A percentile compares a stretch with the other conserved stretches of the same genome.
Conservation (phyloP, 441 rosid species). For the Macaranga tanarius region DNA sequence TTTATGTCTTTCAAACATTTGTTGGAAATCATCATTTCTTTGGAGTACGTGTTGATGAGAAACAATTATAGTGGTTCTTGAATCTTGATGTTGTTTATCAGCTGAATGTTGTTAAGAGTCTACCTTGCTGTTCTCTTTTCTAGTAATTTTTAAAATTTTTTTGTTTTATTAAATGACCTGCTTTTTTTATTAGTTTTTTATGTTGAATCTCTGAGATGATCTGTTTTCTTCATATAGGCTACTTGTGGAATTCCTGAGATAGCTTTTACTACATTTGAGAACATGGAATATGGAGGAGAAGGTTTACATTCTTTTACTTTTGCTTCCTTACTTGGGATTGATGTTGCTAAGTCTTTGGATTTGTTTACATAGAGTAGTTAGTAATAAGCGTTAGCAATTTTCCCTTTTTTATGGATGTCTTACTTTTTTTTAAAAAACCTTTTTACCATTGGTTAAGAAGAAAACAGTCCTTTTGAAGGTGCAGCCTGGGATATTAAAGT, state of each 20-base stretch:
- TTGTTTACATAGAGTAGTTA: constrained; percentile 3
- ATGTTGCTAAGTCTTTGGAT: background rate
- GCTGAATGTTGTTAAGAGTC: constrained; percentile 6
- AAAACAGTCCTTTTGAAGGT: background rate
- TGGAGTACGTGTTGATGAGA: background rate
- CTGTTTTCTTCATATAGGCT: constrained; percentile 52
- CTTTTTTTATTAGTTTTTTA: constrained; percentile 15
- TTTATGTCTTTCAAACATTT: background rate
- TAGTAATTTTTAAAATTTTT: background rate
- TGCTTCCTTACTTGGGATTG: constrained; percentile 12
- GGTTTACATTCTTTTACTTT: constrained; percentile 48
- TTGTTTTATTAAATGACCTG: background rate
- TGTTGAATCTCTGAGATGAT: constrained; percentile 24
- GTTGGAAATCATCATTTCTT: background rate
- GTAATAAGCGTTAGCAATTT: background rate
- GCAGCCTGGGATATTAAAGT: background rate
- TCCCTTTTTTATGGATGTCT: constrained; percentile 5
- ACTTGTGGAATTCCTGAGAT: constrained; percentile 93
- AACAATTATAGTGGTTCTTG: background rate
- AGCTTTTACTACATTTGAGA: constrained; percentile 89
- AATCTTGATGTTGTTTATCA: no score
- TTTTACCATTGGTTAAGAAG: no score
- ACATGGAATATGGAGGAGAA: constrained; percentile 98
- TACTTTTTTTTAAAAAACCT: background rate
- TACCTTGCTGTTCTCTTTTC: constrained; percentile 4